Evolutionary conservation across 371 early-diverging fungal genomes (phyloP), one percentile per base, ranked within the genome.

Genomic region (Mucor circinelloides): DNA sequence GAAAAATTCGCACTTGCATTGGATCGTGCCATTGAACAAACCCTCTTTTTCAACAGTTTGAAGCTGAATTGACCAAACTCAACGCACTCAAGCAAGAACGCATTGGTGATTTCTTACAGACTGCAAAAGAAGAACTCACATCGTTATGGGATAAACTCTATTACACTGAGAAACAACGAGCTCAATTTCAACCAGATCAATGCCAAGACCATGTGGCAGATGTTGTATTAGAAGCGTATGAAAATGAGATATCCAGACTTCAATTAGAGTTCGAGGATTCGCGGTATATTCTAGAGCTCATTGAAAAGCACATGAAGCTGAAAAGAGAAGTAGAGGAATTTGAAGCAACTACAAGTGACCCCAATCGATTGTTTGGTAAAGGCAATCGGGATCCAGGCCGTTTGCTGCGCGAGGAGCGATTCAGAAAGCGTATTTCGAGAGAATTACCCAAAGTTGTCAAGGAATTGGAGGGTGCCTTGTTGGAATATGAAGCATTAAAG

Each of bases 321-420:
- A 60, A 73, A n/a, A 60, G 74, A 46, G 84, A 83, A 63, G 52
- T 81, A 3, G 60, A 73, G 32, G 75, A 83, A 12, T 83, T 83
- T 69, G 73, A 81, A 67, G 83, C 77, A 32, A 70, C 64, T 7
- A 81, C 81, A 17, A 74, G 77, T 13, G 80, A 83, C 64, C 84
- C 84, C 2, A 66, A 75, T 55, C 74, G 84, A 6, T 61, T 83
- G 27, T 81, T 83, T 68, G 70, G 79, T 21, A 83, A 77, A 57
- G 81, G 81, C 0, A 76, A 79, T 27, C 73, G 81, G 13, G 84
- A 81, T 70, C 84, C 84, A 27, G 84, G 84, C 8, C 74, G 81
- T 27, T 57, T 83, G 4, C 60, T 83, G 30, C 67, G 81, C 1
- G 84, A 83, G 42, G 84, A 83, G 48, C 78, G 79, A 64, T 81